These are phyloP conservation scores for Tetradesmus lagerheimii DNA, from an alignment of 139 green algal species.

Conservation along the genomic window DNA sequence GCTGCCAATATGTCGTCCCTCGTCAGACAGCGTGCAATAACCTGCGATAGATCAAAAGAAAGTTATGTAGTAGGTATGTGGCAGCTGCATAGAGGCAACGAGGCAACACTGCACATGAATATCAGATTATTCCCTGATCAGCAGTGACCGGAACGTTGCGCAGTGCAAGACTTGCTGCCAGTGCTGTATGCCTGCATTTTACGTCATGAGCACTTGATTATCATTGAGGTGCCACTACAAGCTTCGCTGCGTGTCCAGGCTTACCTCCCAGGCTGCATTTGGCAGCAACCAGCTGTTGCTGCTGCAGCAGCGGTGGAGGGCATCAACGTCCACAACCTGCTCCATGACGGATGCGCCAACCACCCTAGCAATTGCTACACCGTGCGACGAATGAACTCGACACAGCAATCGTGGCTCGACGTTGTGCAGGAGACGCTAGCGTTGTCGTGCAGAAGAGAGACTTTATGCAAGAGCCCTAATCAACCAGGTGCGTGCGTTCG, in stretches of 20 bases:
- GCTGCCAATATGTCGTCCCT: slow-evolving; percentile 3
- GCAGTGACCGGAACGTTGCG: background rate
- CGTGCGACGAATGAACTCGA: background rate
- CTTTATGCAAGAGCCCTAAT: background rate
- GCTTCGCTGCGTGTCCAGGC: background rate
- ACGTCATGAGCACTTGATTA: background rate
- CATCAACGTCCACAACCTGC: background rate
- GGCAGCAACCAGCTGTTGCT: slow-evolving; percentile 22
- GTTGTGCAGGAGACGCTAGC: background rate
- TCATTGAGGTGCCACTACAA: background rate
- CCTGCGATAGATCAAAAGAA: background rate
- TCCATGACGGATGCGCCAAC: too few species aligned
- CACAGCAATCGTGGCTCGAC: background rate
- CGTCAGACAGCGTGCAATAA: background rate
- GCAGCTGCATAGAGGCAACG: background rate
- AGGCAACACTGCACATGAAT: background rate
- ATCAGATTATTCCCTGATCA: background rate
- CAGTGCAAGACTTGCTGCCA: background rate
- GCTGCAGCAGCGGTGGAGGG: background rate
- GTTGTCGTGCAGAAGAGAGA: background rate
- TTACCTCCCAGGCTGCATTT: slow-evolving; percentile 37
- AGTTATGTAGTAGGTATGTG: background rate
- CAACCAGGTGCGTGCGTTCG: background rate
- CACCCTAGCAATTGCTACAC: background rate
- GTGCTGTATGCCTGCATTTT: background rate